Base-by-base conservation (phyloP, 164 flowering plant species). In the Malania oleifera region DNA sequence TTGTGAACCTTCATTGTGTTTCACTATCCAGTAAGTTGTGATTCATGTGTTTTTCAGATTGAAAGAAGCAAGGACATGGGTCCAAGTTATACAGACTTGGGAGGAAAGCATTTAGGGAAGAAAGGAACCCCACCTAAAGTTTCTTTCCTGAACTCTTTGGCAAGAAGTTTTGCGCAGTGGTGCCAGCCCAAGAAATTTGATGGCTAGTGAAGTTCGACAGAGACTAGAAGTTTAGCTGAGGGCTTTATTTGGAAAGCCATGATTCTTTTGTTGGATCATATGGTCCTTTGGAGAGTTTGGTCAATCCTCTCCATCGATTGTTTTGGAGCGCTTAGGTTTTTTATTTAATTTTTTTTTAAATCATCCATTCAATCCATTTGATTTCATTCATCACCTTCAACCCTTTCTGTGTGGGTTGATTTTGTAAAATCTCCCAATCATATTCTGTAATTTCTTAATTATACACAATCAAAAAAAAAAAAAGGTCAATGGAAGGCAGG, bases 71-170 rank as follows among this genome's bases (percentile, higher is more conserved):
- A 73, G 69, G 84, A 74, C 8, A 64, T 58, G 50, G 87, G 79
- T 37, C 79, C 84, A 12, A 79, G 56, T 12, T 80, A 63, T 56
- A 79, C 97, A 1, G 97, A 90, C 62, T 75, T 87, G 65, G 86
- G 82, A 66, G 88, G 90, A 44, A 87, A 90, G 64, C 81, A 81
- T 73, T 65, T 87, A 25, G 92, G 95, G 19, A 82, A 66, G 71
- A 83, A 62, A 65, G 85, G 82, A 45, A 68, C 65, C 62, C 77
- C 80, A 13, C 57, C 70, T 1, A 78, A 70, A 35, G 59, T 27
- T 13, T 79, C 95, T 34, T 76, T 87, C 31, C 75, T 85, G 31
- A 52, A 73, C 58, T 83, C 85, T 5, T 62, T 87, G 51, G 73
- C 82, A 14, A 83, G 82, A 79, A 78, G 68, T 74, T 65, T 80